phyloP scores from a whole-genome alignment of 2,329 filamentous ascomycete genomes.

The Xylariales sp. region DNA sequence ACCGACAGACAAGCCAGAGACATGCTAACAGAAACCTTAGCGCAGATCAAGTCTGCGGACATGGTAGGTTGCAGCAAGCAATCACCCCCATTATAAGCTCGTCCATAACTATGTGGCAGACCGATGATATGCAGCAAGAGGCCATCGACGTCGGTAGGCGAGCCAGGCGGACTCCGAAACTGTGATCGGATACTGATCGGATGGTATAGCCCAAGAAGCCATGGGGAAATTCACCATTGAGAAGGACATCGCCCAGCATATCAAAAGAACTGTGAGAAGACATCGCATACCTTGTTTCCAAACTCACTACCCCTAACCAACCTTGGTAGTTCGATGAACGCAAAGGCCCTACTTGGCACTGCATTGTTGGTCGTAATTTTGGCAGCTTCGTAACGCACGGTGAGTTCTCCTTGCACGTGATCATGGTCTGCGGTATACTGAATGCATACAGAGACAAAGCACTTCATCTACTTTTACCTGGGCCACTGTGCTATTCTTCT shows the following conservation, averaged over 20 bases:
- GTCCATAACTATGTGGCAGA: too few species aligned
- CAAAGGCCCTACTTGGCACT: constrained; percentile 98
- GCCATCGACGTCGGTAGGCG: constrained; percentile 91
- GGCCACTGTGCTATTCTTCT: constrained; percentile 96
- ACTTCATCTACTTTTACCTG: constrained; percentile 99
- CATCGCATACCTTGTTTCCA: background rate
- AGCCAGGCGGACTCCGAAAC: constrained; percentile 9
- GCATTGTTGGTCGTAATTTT: constrained; percentile 97
- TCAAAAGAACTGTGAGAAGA: constrained; percentile 31
- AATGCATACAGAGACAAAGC: constrained; percentile 90
- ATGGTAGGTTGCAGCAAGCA: constrained; percentile 63
- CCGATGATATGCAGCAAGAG: constrained; percentile 95
- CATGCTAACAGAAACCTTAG: constrained; percentile 40
- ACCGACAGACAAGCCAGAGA: background rate
- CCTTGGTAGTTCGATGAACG: constrained; percentile 79
- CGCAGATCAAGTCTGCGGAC: constrained; percentile 95
- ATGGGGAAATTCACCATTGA: constrained; percentile 60
- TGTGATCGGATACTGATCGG: constrained; percentile 12
- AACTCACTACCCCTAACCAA: constrained; percentile 6
- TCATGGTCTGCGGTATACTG: background rate
- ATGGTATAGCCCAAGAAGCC: constrained; percentile 52
- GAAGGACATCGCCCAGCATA: constrained; percentile 42
- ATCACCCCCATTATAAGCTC: constrained; percentile 11
- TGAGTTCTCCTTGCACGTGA: constrained; percentile 37
- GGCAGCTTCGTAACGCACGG: constrained; percentile 98